A percentile compares a stretch with the other conserved stretches of the same genome.
These are phyloP conservation scores for Fusarium sp. DNA, from an alignment of 2,329 filamentous ascomycete species.

Conservation along the genomic window DNA sequence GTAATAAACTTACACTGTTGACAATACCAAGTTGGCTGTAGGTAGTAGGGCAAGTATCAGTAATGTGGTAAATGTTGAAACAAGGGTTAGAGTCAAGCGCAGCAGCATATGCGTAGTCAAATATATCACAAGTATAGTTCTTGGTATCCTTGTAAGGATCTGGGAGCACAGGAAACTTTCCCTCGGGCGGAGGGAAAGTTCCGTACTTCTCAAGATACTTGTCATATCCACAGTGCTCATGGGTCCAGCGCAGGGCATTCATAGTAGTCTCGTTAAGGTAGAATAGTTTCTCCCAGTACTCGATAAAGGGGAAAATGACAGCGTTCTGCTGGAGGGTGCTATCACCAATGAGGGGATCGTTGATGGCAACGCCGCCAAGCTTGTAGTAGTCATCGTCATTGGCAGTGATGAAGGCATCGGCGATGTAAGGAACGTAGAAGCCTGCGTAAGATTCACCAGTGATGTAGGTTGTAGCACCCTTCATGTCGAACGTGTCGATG, in stretches of 20 bases:
- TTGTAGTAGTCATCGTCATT: slow-evolving; percentile 76
- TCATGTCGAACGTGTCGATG: slow-evolving; percentile 75
- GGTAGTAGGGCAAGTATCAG: slow-evolving; percentile 75
- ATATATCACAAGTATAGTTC: slow-evolving; percentile 68
- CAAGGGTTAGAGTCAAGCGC: slow-evolving; percentile 75
- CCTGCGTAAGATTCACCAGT: slow-evolving; percentile 79
- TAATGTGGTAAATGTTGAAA: slow-evolving; percentile 81
- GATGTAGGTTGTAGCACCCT: slow-evolving; percentile 77
- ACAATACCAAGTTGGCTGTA: slow-evolving; percentile 79
- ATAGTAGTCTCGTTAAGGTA: slow-evolving; percentile 72
- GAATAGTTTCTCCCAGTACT: slow-evolving; percentile 71
- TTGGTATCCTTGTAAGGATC: slow-evolving; percentile 49
- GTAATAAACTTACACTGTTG: slow-evolving; percentile 54
- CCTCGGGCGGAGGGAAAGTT: slow-evolving; percentile 73
- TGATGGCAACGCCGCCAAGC: slow-evolving; percentile 76
- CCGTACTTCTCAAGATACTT: slow-evolving; percentile 71
- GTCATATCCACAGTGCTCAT: slow-evolving; percentile 71
- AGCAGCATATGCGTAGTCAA: slow-evolving; percentile 66
- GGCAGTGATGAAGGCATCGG: slow-evolving; percentile 76
- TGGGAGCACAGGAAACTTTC: slow-evolving; percentile 63
- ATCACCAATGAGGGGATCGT: slow-evolving; percentile 74
- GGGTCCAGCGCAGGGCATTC: slow-evolving; percentile 62
- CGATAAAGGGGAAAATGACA: slow-evolving; percentile 68
- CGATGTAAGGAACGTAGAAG: slow-evolving; percentile 77
- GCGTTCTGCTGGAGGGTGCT: slow-evolving; percentile 59